Conservation (phyloP, 129 eudicot species). For the Artemisia argyi region DNA sequence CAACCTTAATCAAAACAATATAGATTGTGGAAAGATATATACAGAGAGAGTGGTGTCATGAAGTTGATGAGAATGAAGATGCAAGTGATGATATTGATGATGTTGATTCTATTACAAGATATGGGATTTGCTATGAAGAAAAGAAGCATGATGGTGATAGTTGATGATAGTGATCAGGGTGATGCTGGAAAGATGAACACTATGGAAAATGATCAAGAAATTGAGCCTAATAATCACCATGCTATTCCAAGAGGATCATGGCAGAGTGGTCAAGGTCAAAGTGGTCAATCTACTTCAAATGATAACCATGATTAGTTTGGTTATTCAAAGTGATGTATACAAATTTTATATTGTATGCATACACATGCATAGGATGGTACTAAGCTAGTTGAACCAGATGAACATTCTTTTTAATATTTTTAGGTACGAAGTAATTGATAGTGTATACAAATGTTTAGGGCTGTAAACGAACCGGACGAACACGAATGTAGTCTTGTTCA, state of each 20-base stretch:
- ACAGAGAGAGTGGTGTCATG: neutral
- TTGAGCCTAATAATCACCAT: slow-evolving; percentile 39
- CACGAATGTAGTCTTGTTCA: too few relatives aligned
- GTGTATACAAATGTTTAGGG: too few relatives aligned
- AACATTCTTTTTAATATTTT: too few relatives aligned
- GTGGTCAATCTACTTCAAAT: slow-evolving; percentile 24
- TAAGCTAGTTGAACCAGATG: too few relatives aligned
- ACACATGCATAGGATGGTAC: too few relatives aligned
- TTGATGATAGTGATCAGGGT: neutral
- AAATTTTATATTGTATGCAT: too few relatives aligned
- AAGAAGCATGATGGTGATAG: slow-evolving; percentile 29
- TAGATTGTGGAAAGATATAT: neutral
- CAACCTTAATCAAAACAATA: too few relatives aligned
- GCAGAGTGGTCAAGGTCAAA: slow-evolving; percentile 34
- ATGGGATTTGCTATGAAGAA: slow-evolving; percentile 32
- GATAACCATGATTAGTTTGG: slow-evolving; percentile 11
- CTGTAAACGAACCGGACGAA: too few relatives aligned
- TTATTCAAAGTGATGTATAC: too few relatives aligned
- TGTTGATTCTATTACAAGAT: slow-evolving; percentile 25
- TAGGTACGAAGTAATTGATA: too few relatives aligned
- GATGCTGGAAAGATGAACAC: slow-evolving; percentile 15
- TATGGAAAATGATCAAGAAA: slow-evolving; percentile 15
- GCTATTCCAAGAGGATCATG: slow-evolving; percentile 47
- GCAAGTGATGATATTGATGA: slow-evolving; percentile 6
- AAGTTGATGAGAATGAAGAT: slow-evolving; percentile 16